Evolutionary conservation across 2,329 filamentous ascomycete species (phyloP).

Genomic region (Xylaria multiplex): DNA sequence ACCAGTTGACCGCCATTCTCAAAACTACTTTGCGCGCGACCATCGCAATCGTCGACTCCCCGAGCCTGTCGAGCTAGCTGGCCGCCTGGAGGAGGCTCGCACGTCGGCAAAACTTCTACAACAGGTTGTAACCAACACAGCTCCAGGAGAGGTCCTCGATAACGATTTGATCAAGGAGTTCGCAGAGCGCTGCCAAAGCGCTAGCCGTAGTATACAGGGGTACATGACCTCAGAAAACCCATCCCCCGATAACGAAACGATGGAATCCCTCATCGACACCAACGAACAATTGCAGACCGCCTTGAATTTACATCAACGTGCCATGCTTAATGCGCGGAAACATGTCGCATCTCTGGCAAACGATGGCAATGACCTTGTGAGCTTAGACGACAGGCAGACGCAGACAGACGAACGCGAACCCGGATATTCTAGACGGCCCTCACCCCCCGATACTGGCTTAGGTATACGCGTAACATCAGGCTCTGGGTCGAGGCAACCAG

Average conservation of each 20-base stretch:
- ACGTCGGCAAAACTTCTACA: conserved; percentile 92
- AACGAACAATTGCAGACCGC: conserved; percentile 90
- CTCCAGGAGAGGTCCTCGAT: conserved; percentile 75
- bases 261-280: conserved; percentile 91
- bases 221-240: conserved; percentile 87
- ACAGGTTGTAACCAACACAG: conserved; percentile 88
- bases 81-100: conserved; percentile 86
- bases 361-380: conserved; percentile 44
- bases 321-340: conserved; percentile 72
- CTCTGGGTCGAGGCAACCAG: conserved; percentile 39
- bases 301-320: conserved; percentile 84
- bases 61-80: conserved; percentile 77
- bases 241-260: conserved; percentile 88
- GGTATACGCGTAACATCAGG: conserved; percentile 39
- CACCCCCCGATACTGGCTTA: conserved; percentile 31
- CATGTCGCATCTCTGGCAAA: conserved; percentile 56
- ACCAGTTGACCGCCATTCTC: conserved; percentile 55
- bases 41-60: conserved; percentile 66
- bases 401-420: conserved; percentile 25
- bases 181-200: conserved; percentile 82
- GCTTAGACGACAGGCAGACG: conserved; percentile 32
- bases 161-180: conserved; percentile 97
- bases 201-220: conserved; percentile 81
- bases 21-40: conserved; percentile 68
- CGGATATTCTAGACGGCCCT: conserved; percentile 22